Evolutionary conservation across 164 flowering plant species (phyloP), one percentile per base, ranked within the genome.

Genomic region (Chimonanthus salicifolius): DNA sequence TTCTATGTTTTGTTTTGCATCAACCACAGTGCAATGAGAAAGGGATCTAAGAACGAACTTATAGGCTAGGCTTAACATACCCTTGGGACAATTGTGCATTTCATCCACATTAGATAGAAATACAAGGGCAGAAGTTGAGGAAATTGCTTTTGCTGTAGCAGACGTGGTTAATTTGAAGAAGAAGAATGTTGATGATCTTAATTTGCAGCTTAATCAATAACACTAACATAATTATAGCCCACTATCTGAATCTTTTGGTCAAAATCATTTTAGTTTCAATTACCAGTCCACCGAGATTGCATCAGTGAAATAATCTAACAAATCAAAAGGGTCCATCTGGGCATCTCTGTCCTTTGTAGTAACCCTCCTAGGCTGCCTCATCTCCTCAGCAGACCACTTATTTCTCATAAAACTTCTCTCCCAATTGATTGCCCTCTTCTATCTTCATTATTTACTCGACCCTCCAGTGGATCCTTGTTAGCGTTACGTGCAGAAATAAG

Each of bases 61-160:
- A 74, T 96, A 94, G 87, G 91, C 89, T 78, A 90, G 85, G 74
- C 84, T 88, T 63, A 77, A 78, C 62, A 79, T 71, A 21, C 73
- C 87, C 48, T 70, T 62, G 49, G 84, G 77, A 16, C 74, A 75
- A 44, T 66, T 77, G 6, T 74, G 82, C 63, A n/a, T 69, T 74
- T 79, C 88, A 62, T 74, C 80, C 21, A 72, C 45, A 65, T 72
- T 89, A 60, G 88, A 89, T 82, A 83, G 84, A 65, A 70, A 94
- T 98, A 83, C 79, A 45, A 92, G 79, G 89, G 87, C 80, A 73
- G 89, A 87, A 63, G 80, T 90, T 7, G 84, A 87, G 81, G 97
- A 90, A 79, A 78, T 92, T 66, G 85, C 86, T 75, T 76, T 50
- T 44, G 85, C 87, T 50, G 97, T 89, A 82, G 87, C 84, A 74